Conservation (phyloP, 225 moss, liverwort and hornwort genomes). For the Physcomitrium patens region DNA sequence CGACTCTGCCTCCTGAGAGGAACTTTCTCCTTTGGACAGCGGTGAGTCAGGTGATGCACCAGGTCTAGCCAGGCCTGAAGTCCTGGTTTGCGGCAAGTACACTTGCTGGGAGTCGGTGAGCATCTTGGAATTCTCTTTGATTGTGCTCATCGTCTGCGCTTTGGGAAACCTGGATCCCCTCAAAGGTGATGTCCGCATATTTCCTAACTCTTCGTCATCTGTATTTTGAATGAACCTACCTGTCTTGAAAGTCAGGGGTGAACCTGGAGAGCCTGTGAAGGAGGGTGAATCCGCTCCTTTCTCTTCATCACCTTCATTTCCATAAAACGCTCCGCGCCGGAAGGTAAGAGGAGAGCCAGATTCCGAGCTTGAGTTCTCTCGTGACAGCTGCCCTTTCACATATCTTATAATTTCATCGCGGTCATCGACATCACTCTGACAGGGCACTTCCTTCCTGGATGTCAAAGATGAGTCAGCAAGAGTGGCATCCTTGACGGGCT, state of each 20-base stretch:
- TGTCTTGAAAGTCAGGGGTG: conserved; percentile 45
- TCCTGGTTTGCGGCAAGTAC: conserved; percentile 31
- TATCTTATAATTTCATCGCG: conserved; percentile 30
- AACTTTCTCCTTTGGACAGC: conserved; percentile 27
- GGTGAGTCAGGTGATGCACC: conserved; percentile 28
- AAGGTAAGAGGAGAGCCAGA: conserved; percentile 40
- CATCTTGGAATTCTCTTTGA: conserved; percentile 38
- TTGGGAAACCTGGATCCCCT: conserved; percentile 32
- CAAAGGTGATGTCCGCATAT: conserved; percentile 19
- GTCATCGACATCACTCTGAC: background rate
- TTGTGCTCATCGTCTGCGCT: conserved; percentile 52
- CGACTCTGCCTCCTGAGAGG: conserved; percentile 26
- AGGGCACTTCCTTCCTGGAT: background rate
- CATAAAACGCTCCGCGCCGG: conserved; percentile 25
- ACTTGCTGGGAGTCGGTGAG: conserved; percentile 31
- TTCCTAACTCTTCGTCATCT: conserved; percentile 7
- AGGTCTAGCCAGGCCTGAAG: conserved; percentile 18
- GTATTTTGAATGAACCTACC: conserved; percentile 29
- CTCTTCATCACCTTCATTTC: conserved; percentile 23
- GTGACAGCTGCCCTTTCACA: conserved; percentile 41
- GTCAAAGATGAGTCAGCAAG: background rate
- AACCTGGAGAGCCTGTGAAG: conserved; percentile 41
- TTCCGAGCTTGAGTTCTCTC: conserved; percentile 41
- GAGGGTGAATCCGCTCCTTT: conserved; percentile 31
- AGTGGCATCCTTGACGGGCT: too few relatives aligned